Base-by-base conservation (phyloP, 2,329 filamentous ascomycete genomes). In the Diaporthe sp. region DNA sequence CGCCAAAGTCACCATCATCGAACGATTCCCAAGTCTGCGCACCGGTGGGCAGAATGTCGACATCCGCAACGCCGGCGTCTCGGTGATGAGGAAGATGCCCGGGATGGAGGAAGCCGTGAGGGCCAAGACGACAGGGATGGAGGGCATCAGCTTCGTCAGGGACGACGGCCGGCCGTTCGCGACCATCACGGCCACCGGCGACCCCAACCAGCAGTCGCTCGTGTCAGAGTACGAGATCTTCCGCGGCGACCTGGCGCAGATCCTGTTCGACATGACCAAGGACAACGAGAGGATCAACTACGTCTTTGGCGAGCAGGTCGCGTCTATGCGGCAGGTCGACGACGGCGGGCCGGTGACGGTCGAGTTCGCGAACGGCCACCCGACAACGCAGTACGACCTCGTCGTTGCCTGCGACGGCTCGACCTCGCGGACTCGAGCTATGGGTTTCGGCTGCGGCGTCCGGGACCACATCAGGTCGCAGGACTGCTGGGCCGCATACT, bases 141-240 rank as follows among this genome's bases (percentile, higher is more conserved):
- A 86, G 51, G 88, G 88, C 17, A 77, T 89, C 12, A 79, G 82
- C 44, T 76, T 88, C 15, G 82, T 88, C 3, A 79, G 84, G 76
- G 78, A 79, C 0, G 79, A 84, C 15, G 85, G 86, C 31, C 78
- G 79, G 4, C 80, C 83, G 2, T 83, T 82, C 19, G 87, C 83
- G 2, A 81, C 80, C 37, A 82, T 86, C 10, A 79, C 75, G 15
- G 61, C 80, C 15, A 84, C 81, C 6, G 83, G 83, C 8, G 77
- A 84, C 73, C 81, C 83, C 2, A 84, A 85, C 25, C 84, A 86
- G 72, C 85, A 87, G 74, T 82, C 83, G 10, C 78, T 89, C 8
- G 85, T 87, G 5, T 85, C 82, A 37, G 87, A 89, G 73, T 88
- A 82, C 73, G 87, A 89, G 79, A 88, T 89, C 59, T 82, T 88